phyloP scores from a whole-genome alignment of 2,329 filamentous ascomycete genomes.

The Aspergillus aculeatus region DNA sequence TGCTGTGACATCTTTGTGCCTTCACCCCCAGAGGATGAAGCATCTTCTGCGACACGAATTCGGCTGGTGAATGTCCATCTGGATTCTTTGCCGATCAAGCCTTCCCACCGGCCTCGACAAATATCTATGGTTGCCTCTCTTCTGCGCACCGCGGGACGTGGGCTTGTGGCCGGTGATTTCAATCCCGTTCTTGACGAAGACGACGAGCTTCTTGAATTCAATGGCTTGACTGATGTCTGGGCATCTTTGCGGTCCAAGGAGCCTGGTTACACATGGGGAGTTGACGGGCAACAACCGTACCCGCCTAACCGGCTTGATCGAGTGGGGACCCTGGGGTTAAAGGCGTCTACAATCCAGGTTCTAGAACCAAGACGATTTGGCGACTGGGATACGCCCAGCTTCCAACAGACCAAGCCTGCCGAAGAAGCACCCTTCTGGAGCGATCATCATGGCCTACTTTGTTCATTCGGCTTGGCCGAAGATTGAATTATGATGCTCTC shows the following conservation, averaged over 20 bases:
- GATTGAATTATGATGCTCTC: too few relatives aligned
- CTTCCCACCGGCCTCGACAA: slow-evolving; percentile 2
- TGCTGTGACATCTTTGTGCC: slow-evolving; percentile 3
- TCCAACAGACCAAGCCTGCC: too few relatives aligned
- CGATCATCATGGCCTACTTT: too few relatives aligned
- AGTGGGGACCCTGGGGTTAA: neutral
- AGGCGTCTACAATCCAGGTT: too few relatives aligned
- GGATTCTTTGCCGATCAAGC: slow-evolving; percentile 1
- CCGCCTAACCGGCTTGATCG: neutral
- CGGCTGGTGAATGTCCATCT: slow-evolving; percentile 2
- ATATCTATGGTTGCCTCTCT: slow-evolving; percentile 5
- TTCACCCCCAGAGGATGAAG: neutral
- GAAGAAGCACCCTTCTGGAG: too few relatives aligned
- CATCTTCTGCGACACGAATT: neutral
- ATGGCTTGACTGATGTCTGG: neutral
- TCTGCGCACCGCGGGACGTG: neutral
- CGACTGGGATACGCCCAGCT: too few relatives aligned
- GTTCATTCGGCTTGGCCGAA: too few relatives aligned
- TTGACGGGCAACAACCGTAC: neutral
- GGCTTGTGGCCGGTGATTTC: slow-evolving; percentile 1
- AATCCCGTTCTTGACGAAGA: neutral
- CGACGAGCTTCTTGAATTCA: too few relatives aligned
- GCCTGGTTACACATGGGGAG: neutral
- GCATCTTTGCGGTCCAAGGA: neutral
- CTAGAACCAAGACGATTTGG: too few relatives aligned